These are phyloP conservation scores for Trichosporon coremiiforme DNA, from an alignment of 1,284 basidiomycete genomes.

Conservation along the genomic window DNA sequence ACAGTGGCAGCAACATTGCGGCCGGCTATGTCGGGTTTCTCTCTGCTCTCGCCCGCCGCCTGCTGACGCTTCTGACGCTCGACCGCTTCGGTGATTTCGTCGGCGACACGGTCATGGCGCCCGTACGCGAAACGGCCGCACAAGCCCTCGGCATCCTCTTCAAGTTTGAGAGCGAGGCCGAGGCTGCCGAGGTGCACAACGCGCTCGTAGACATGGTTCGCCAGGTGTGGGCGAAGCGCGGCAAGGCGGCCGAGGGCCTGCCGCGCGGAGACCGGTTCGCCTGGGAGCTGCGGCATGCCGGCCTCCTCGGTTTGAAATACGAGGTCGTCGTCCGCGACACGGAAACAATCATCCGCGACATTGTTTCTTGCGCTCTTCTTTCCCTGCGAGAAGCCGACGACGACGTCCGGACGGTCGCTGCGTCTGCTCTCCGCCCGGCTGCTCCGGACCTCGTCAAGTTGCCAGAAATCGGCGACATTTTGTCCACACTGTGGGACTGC, in stretches of 20 bases:
- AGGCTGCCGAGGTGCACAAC: conserved; percentile 75
- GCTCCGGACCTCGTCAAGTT: conserved; percentile 72
- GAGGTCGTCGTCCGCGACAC: conserved; percentile 81
- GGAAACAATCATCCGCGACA: conserved; percentile 62
- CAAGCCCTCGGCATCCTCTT: conserved; percentile 91
- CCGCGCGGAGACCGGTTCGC: conserved; percentile 64
- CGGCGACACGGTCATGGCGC: conserved; percentile 93
- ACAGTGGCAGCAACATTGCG: conserved; percentile 80
- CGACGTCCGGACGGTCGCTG: conserved; percentile 94
- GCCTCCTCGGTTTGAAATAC: conserved; percentile 94
- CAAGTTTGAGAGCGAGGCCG: conserved; percentile 77
- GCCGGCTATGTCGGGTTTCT: conserved; percentile 65
- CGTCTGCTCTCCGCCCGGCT: conserved; percentile 85
- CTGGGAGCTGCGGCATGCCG: conserved; percentile 98
- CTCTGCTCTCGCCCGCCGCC: conserved; percentile 71
- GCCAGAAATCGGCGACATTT: conserved; percentile 66
- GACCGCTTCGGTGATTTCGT: conserved; percentile 98
- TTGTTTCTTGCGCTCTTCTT: conserved; percentile 82
- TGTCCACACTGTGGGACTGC: conserved; percentile 89
- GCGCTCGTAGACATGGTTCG: conserved; percentile 91
- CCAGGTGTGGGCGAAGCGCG: conserved; percentile 67
- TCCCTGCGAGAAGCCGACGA: conserved; percentile 93
- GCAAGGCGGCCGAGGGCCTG: conserved; percentile 55
- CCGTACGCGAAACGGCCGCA: conserved; percentile 95
- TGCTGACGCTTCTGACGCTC: conserved; percentile 88